Conservation (phyloP, 305 asterid species). For the Solanum hybrid region DNA sequence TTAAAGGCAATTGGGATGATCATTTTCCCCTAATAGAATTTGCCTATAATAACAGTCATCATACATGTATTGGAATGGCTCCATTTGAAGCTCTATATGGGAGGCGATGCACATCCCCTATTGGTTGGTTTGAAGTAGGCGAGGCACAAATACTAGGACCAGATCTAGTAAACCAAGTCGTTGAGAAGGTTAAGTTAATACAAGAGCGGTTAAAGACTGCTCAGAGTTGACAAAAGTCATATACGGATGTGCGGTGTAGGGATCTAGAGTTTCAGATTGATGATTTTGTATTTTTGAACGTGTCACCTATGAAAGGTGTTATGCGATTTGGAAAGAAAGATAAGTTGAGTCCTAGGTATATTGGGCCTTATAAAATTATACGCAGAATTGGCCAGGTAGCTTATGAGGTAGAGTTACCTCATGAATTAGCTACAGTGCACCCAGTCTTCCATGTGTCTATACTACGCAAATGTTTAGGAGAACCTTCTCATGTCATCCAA, state of each 20-base stretch:
- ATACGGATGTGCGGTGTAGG: not conserved
- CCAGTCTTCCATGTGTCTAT: not conserved
- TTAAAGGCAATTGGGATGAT: too few relatives aligned
- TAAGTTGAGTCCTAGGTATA: not conserved
- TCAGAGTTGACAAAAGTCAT: not conserved
- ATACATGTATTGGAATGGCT: too few relatives aligned
- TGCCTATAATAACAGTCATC: too few relatives aligned
- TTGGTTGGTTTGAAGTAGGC: too few relatives aligned
- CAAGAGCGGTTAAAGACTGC: not conserved
- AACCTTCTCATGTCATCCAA: not conserved
- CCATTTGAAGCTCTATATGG: too few relatives aligned
- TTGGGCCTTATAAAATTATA: not conserved
- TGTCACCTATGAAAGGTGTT: not conserved
- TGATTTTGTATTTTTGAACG: too few relatives aligned
- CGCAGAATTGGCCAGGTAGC: not conserved
- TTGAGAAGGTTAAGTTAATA: not conserved
- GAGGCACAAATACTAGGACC: too few relatives aligned
- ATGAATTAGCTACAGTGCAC: not conserved
- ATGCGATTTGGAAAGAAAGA: not conserved
- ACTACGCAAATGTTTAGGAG: not conserved
- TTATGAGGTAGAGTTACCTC: not conserved
- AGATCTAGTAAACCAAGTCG: too few relatives aligned
- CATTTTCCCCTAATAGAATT: too few relatives aligned
- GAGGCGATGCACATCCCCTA: too few relatives aligned
- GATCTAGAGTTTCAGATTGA: not conserved